These are phyloP conservation scores for Colletotrichum spaethianum DNA, from an alignment of 2,329 filamentous ascomycete species.

Conservation along the genomic window DNA sequence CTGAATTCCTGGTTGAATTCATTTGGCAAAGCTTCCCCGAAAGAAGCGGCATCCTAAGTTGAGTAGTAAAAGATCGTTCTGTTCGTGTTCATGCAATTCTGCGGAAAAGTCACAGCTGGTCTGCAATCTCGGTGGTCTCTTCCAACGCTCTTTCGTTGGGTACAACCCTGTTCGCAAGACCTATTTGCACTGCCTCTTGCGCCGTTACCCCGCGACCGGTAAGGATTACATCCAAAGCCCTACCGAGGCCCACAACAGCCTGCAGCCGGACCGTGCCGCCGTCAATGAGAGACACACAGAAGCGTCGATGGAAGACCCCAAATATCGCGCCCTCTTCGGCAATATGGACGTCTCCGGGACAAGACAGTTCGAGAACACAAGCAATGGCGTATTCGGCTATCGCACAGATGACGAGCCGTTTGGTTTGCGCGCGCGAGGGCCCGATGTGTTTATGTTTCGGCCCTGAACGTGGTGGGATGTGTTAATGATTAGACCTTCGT, in stretches of 20 bases:
- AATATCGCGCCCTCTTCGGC: slow-evolving; percentile 67
- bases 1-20: slow-evolving; percentile 60
- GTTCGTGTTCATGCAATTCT: slow-evolving; percentile 67
- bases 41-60: slow-evolving; percentile 61
- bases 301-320: slow-evolving; percentile 69
- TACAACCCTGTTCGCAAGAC: slow-evolving; percentile 67
- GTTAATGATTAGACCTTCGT: slow-evolving; percentile 30
- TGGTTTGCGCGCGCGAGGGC: slow-evolving; percentile 63
- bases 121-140: slow-evolving; percentile 63
- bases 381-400: slow-evolving; percentile 68
- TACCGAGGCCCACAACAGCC: slow-evolving; percentile 64
- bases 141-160: slow-evolving; percentile 63
- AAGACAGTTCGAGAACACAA: slow-evolving; percentile 64
- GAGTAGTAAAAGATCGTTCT: slow-evolving; percentile 64
- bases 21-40: slow-evolving; percentile 64
- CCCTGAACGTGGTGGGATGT: slow-evolving; percentile 40
- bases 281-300: slow-evolving; percentile 51
- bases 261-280: slow-evolving; percentile 67
- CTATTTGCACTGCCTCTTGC: slow-evolving; percentile 64
- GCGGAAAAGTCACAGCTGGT: slow-evolving; percentile 64
- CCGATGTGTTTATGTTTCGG: slow-evolving; percentile 63
- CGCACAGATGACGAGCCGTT: slow-evolving; percentile 67
- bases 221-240: slow-evolving; percentile 70
- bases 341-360: slow-evolving; percentile 67
- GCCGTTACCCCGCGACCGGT: slow-evolving; percentile 65